Evolutionary conservation across 495 filamentous ascomycete genomes (phyloP), one percentile per base, ranked within the genome.

Genomic region (Rostrohypoxylon terebratum): DNA sequence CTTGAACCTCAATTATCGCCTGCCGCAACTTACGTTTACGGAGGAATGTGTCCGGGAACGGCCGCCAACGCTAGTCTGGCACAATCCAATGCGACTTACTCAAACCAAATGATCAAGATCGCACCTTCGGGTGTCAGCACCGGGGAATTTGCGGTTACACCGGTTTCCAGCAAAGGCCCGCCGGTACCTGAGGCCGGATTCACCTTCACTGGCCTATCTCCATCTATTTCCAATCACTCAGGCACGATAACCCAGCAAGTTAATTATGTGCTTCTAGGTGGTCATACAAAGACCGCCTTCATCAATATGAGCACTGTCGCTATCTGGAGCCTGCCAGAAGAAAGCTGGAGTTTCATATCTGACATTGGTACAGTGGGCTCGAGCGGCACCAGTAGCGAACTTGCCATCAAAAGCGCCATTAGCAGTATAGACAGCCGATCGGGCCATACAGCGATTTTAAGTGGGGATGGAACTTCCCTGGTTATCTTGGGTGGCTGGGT

Each of bases 251-350:
- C 82, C 1, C 88, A 91, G 74, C 89, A 93, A 75, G 90, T 90
- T 55, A 89, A 89, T 59, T 94, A 92, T 59, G 88, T 98, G 6
- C 81, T 98, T 13, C 82, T 98, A 44, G 95, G 94, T 11, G 95
- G 95, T 0, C 93, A 98, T 77, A 97, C 94, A 0, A 83, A 88
- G 69, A 73, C 82, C 13, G 95, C 93, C 0, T 98, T 97, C 72
- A 88, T 97, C 76, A 97, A 97, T 77, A 97, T 96, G 92, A 94
- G 92, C 34, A 92, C 93, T 66, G 87, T 95, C 8, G 95, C 95
- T 0, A 81, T 98, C 1, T 97, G 94, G 82, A 93, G 88, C 25
- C 82, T 97, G 16, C 95, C 95, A 3, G 90, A 96, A 71, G 89
- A 92, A 70, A 92, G 86, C 63, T 98, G 95, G 95, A 89, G 85